phyloP scores from a whole-genome alignment of 106 monocot genomes.

The Acanthochlamys bracteata region DNA sequence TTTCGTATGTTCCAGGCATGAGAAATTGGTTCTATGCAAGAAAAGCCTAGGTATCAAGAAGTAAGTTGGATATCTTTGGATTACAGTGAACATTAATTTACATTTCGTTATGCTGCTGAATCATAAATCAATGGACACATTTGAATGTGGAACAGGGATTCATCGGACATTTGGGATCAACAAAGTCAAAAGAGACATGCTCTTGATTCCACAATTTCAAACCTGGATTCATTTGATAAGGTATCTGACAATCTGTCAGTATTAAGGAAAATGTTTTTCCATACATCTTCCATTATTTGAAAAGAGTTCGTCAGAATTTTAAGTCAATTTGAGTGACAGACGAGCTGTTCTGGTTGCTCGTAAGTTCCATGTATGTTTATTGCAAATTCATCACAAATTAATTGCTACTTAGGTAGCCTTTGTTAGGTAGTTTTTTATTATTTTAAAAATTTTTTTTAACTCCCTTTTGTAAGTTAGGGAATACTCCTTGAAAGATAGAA shows the following conservation, averaged over 20 bases:
- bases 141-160: conserved; percentile 21
- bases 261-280: no score
- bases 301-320: no score
- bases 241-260: conserved; percentile 15
- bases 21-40: conserved; percentile 57
- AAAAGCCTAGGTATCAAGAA: conserved; percentile 34
- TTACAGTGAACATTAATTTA: background rate
- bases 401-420: no score
- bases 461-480: no score
- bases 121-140: background rate
- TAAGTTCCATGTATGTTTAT: no score
- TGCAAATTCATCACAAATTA: no score
- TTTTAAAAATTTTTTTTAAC: no score
- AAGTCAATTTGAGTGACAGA: no score
- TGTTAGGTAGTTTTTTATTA: no score
- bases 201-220: conserved; percentile 9
- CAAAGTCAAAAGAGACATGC: conserved; percentile 15
- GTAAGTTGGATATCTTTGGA: conserved; percentile 28
- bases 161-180: conserved; percentile 9
- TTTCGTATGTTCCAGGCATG: conserved; percentile 42
- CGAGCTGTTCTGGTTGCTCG: no score
- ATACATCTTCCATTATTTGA: no score
- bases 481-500: no score
- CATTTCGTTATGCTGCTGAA: background rate
- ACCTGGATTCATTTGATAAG: conserved; percentile 84